A percentile compares a stretch with the other conserved stretches of the same genome.
phyloP scores from a whole-genome alignment of 768 basidiomycete genomes.

The Cystobasidium tubakii region DNA sequence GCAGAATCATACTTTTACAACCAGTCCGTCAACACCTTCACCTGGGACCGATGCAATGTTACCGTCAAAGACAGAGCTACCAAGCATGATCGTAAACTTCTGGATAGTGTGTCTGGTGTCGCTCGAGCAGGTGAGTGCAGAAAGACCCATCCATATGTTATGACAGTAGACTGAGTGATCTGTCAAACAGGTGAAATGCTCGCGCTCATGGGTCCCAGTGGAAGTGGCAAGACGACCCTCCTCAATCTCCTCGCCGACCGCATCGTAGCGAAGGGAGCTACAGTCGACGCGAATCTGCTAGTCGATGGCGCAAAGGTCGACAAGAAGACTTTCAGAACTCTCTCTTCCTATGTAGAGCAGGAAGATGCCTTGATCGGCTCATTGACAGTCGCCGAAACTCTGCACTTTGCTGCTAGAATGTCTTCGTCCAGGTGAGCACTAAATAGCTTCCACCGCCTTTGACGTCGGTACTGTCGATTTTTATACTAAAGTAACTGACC shows the following conservation, averaged over 20 bases:
- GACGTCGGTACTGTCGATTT: not conserved
- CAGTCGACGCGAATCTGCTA: constrained; percentile 49
- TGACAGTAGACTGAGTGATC: too few species aligned
- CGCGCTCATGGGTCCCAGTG: constrained; percentile 53
- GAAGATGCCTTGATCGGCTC: constrained; percentile 60
- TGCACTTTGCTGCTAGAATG: constrained; percentile 56
- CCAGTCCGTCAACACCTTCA: not conserved
- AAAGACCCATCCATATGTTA: too few species aligned
- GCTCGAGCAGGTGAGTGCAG: constrained; percentile 8
- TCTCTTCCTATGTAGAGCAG: constrained; percentile 52
- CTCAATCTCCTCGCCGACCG: constrained; percentile 46
- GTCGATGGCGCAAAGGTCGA: constrained; percentile 47
- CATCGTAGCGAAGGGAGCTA: constrained; percentile 50
- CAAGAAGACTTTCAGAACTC: not conserved
- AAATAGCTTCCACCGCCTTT: too few species aligned
- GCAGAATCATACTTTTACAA: constrained; percentile 3
- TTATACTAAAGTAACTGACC: not conserved
- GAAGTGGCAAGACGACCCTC: constrained; percentile 52
- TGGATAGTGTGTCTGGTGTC: not conserved
- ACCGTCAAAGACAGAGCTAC: constrained; percentile 2
- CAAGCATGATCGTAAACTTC: constrained; percentile 2
- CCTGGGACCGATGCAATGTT: constrained; percentile 10
- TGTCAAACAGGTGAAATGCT: constrained; percentile 5
- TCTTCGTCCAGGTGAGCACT: constrained; percentile 49
- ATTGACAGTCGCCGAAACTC: constrained; percentile 58